phyloP scores from a whole-genome alignment of 179 eudicot species.

The Camellia oleifera region DNA sequence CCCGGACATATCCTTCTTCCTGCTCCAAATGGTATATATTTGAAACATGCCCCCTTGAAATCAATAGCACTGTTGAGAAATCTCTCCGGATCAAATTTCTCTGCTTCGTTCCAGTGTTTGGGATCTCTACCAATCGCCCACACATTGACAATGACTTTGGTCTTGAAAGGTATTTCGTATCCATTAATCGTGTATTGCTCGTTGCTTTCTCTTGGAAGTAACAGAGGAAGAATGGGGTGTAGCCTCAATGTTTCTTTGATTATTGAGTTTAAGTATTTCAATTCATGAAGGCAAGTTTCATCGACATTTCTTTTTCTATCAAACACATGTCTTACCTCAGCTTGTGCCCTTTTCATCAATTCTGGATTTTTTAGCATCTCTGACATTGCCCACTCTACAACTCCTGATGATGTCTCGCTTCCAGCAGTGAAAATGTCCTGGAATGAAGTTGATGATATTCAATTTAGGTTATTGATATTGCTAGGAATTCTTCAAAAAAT shows the following conservation, averaged over 20 bases:
- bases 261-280: conserved; percentile 28
- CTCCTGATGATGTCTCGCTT: conserved; percentile 25
- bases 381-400: conserved; percentile 29
- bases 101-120: conserved; percentile 23
- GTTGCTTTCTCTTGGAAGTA: conserved; percentile 26
- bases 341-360: conserved; percentile 23
- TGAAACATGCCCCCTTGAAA: conserved; percentile 25
- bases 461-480: no score
- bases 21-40: conserved; percentile 32
- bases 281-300: conserved; percentile 14
- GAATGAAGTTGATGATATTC: no score
- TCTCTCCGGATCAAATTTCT: conserved; percentile 28
- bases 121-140: conserved; percentile 33
- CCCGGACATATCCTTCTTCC: conserved; percentile 43
- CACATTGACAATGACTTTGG: conserved; percentile 29
- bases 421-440: conserved; percentile 29
- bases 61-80: conserved; percentile 23
- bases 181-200: conserved; percentile 21
- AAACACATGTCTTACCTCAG: conserved; percentile 22
- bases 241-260: conserved; percentile 43
- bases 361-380: conserved; percentile 27
- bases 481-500: no score
- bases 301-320: conserved; percentile 13
- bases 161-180: conserved; percentile 26
- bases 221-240: conserved; percentile 45